Base-by-base conservation (phyloP, 2,329 filamentous ascomycete genomes). In the Cladobotryum mycophilum region DNA sequence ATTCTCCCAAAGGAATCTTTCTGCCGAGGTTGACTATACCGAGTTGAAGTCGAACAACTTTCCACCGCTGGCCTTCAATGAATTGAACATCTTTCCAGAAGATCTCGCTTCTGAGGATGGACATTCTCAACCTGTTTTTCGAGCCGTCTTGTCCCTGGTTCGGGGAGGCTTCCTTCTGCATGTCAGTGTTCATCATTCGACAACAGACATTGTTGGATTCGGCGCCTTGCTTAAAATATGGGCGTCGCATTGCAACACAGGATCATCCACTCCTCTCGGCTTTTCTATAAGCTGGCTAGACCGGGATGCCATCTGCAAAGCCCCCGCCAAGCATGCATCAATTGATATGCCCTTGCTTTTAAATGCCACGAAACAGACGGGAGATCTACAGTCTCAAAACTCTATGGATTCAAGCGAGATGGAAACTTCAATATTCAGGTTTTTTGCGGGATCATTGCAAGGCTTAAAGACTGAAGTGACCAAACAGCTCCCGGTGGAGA, bases 211-310 rank as follows among this genome's bases (percentile, higher is more conserved):
- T 35, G 44, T 41, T 5, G 48, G 41, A 5, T 50, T 45, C 12
- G 42, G 42, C 15, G 34, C 48, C 5, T 15, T 50, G 25, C n/a
- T 50, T 7, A 50, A 41, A n/a, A 50, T 46, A 35, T 50, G 48
- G 48, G 48, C 48, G 5, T 50, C 42, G 1, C 36, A 50, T 41
- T 50, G 48, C 14, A 50, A 17, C 15, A 46, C 42, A 7, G 48
- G 48, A 4, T 50, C 48, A 15, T 20, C 20, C 5, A 41, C 48
- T 8, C 4, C 25, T 5, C 4, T 6, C 8, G 25, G 25, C 9
- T 30, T 30, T 11, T 30, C 25, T 30, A 11, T 3, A 11, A 30
- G 25, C 9, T 30, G 25, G 25, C 25, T 30, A 30, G 25, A 30
- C 25, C 25, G 25, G 3, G 25, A 41, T 15, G n/a, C 5, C 8